Evolutionary conservation across 2,329 filamentous ascomycete genomes (phyloP), one percentile per base, ranked within the genome.

Genomic region (Fusarium nodosum): DNA sequence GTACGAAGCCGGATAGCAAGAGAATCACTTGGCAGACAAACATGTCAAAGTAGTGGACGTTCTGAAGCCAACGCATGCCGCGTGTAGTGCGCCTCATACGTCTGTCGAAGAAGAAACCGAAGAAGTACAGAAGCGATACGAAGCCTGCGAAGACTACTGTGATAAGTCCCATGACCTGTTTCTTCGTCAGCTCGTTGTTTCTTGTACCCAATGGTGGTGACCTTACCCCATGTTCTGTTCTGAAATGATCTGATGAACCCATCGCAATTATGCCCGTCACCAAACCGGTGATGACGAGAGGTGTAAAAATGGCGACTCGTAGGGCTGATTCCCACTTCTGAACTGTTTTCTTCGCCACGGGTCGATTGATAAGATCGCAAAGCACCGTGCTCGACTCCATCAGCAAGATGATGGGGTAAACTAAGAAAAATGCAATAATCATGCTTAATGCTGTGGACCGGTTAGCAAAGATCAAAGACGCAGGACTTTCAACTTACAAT

Each of bases 291-390:
- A 63, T 56, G 18, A 63, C 60, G 3, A 63, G 60, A 2, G 58
- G 60, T 1, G 58, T 56, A 10, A 63, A 56, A 1, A 63, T 30
- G 18, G 18, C 28, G 0, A 50, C 48, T 15, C 60, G 41, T 1
- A 63, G 6, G 26, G n/a, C 48, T 26, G 60, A 63, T 16, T 63
- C 60, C 60, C 60, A 63, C 47, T 63, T 63, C 1, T 38, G 41
- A 7, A 63, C 60, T 1, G 30, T 63, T 8, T 56, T 50, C 8
- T 63, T 63, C 2, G 60, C 58, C 4, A 63, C 13, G 0, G 60
- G 60, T 6, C 60, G 60, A 15, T 63, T 63, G 58, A 63, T 63
- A 16, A 63, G 60, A 38, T 63, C 60, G 33, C 60, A 63, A 3
- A 63, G 18, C 9, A 63, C 60, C 2, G 48, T 56, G 0, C 34